Base-by-base conservation (phyloP, 176 grass and related monocot species). In the Oryza australiensis region DNA sequence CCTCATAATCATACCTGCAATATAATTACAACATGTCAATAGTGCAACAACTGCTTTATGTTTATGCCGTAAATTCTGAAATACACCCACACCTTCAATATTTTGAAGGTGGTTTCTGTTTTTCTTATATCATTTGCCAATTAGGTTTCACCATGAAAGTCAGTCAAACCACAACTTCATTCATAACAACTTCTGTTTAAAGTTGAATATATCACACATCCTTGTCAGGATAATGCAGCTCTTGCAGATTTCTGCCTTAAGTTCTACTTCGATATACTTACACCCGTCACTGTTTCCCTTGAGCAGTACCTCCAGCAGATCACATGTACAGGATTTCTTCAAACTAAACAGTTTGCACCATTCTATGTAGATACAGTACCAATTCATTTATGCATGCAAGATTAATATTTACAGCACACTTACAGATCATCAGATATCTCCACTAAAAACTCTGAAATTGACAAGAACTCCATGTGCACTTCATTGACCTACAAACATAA, bases 1-100 rank as follows among this genome's bases (percentile, higher is more conserved):
- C 95, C 92, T 95, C 95, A 84, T 98, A 98, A 78, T 98, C 95
- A 60, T 93, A 98, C 86, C 95, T 98, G 91, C 92, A 91, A 72
- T 5, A 82, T 48, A 90, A 23, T 80, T 48, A 72, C 66, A 82
- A 74, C 38, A 73, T 60, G 45, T 87, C 68, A 89, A 20, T 30
- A 7, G 9, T 48, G 66, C 45, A 80, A 59, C 15, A 86, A 45
- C 40, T 76, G 32, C 59, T 79, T 67, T 9, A 60, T 14, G 16
- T 26, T 24, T 20, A 64, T 79, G 41, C 14, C 33, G 28, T 30
- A 35, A 63, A 9, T 79, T 73, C 15, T 63, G 26, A 77, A 80
- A 67, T 0, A 18, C 70, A 76, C 23, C 12, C 18, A 23, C 24
- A 38, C 16, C 6, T 45, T 74, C 12, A 59, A 66, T 32, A 64